Conservation (phyloP, 1,139 yeast species). For the Magnusiomyces fungicola region DNA sequence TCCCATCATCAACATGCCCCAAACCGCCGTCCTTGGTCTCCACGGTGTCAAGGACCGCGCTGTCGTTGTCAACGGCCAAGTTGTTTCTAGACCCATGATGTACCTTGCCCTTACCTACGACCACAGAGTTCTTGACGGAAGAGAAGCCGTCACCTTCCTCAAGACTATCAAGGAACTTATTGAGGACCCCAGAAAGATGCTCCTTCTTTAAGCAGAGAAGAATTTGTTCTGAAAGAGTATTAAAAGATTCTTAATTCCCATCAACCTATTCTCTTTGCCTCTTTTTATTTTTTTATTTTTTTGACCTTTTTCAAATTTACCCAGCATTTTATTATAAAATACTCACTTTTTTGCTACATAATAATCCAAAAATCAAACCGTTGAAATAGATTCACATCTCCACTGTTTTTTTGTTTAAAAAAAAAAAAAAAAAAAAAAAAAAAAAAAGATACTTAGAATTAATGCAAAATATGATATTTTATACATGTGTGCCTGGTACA, state of each 20-base stretch:
- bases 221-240: not conserved
- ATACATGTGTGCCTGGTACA: too few species aligned
- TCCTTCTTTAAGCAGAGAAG: constrained; percentile 54
- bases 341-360: too few species aligned
- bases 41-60: constrained; percentile 99
- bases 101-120: constrained; percentile 97
- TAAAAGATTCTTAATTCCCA: not conserved
- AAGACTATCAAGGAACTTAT: constrained; percentile 92
- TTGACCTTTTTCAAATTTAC: too few species aligned
- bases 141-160: constrained; percentile 97
- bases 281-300: too few species aligned
- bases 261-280: not conserved
- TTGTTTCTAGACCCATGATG: constrained; percentile 99
- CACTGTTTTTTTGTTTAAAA: too few species aligned
- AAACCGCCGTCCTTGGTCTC: constrained; percentile 94
- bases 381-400: too few species aligned
- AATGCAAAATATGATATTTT: too few species aligned
- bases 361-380: too few species aligned
- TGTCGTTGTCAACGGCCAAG: constrained; percentile 90
- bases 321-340: too few species aligned
- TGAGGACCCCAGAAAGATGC: constrained; percentile 99
- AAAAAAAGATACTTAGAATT: too few species aligned
- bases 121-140: constrained; percentile 96
- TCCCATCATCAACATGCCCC: constrained; percentile 97
- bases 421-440: too few species aligned